phyloP scores from a whole-genome alignment of 306 rosid species.

The Pueraria montana region DNA sequence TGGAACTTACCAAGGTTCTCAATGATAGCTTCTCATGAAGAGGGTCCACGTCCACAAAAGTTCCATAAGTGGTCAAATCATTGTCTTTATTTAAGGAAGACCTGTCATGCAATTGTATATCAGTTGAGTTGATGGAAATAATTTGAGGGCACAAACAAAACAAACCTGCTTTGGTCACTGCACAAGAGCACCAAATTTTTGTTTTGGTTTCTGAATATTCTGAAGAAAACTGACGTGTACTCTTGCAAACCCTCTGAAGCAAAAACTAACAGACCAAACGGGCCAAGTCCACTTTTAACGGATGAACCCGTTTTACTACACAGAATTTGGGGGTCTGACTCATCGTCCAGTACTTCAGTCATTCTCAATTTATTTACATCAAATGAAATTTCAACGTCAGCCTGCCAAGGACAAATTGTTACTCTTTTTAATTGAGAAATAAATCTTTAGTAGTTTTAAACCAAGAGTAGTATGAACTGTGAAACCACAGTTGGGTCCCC shows the following conservation, averaged over 20 bases:
- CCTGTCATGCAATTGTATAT: slow-evolving; percentile 45
- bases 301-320: slow-evolving; percentile 71
- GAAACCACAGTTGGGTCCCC: too few relatives aligned
- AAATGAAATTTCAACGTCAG: slow-evolving; percentile 79
- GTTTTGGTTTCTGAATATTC: slow-evolving; percentile 59
- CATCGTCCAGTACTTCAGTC: slow-evolving; percentile 61
- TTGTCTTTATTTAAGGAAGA: slow-evolving; percentile 68
- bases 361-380: slow-evolving; percentile 51
- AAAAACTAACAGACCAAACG: slow-evolving; percentile 75
- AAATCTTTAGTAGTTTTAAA: too few relatives aligned
- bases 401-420: slow-evolving; percentile 59
- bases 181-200: slow-evolving; percentile 73
- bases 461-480: too few relatives aligned
- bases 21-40: slow-evolving; percentile 60
- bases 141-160: neutral
- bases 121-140: neutral
- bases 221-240: slow-evolving; percentile 76
- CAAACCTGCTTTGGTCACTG: slow-evolving; percentile 87
- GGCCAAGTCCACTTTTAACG: slow-evolving; percentile 65
- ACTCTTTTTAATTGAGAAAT: too few relatives aligned
- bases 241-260: slow-evolving; percentile 79
- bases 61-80: slow-evolving; percentile 64
- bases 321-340: slow-evolving; percentile 67
- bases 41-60: slow-evolving; percentile 65
- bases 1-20: slow-evolving; percentile 70